Evolutionary conservation across 768 basidiomycete species (phyloP).

Genomic region (Lactarius psammicola): DNA sequence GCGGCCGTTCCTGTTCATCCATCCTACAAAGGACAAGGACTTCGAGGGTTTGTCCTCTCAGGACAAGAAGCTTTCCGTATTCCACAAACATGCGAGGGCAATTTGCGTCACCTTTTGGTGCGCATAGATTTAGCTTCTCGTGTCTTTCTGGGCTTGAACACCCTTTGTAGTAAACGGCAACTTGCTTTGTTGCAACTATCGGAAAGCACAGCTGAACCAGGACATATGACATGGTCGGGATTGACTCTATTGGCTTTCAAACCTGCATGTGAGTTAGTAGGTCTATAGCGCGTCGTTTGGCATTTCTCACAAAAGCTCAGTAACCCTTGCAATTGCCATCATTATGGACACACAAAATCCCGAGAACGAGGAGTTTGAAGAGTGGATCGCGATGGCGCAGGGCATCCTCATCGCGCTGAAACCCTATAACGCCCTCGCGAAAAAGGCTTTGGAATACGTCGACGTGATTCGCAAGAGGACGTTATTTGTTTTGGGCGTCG

Average conservation of each 20-base stretch:
- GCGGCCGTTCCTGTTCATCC: conserved; percentile 29
- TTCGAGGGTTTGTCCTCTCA: conserved; percentile 11
- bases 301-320: conserved; percentile 15
- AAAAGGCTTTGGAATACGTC: conserved; percentile 27
- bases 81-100: conserved; percentile 24
- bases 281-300: neutral
- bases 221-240: conserved; percentile 21
- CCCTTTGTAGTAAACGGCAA: conserved; percentile 28
- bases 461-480: conserved; percentile 30
- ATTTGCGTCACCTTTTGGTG: conserved; percentile 26
- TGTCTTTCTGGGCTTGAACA: neutral
- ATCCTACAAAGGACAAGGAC: conserved; percentile 23
- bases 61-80: conserved; percentile 22
- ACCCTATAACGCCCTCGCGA: conserved; percentile 26
- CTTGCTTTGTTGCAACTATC: conserved; percentile 25
- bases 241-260: conserved; percentile 23
- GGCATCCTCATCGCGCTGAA: conserved; percentile 20
- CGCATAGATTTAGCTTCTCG: neutral
- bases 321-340: conserved; percentile 31
- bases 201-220: conserved; percentile 11
- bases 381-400: conserved; percentile 31
- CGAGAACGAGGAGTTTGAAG: conserved; percentile 31
- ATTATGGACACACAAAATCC: conserved; percentile 30
- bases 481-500: conserved; percentile 20
- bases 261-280: conserved; percentile 28